phyloP scores from a whole-genome alignment of 1,284 basidiomycete genomes.

The Cerioporus squamosus region DNA sequence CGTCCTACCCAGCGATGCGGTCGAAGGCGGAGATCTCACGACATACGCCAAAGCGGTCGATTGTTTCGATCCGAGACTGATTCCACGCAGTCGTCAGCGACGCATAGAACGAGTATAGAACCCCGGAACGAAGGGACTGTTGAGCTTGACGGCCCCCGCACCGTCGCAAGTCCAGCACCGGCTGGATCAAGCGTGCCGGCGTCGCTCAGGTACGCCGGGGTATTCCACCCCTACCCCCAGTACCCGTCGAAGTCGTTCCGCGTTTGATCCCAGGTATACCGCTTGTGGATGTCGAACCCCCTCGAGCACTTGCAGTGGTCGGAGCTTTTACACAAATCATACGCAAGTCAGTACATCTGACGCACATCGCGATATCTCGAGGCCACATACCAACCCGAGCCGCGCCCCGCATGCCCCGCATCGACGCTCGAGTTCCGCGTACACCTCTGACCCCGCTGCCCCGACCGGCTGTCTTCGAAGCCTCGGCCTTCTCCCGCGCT shows the following conservation, averaged over 20 bases:
- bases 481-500: constrained; percentile 30
- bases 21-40: too few species aligned
- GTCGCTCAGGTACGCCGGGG: constrained; percentile 9
- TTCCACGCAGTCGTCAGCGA: too few species aligned
- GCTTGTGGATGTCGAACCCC: constrained; percentile 3
- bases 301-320: constrained; percentile 8
- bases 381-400: constrained; percentile 14
- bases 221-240: constrained; percentile 10
- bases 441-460: constrained; percentile 42
- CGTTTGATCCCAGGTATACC: constrained; percentile 13
- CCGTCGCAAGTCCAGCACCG: neutral
- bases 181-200: neutral
- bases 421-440: constrained; percentile 42
- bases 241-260: constrained; percentile 8
- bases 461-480: constrained; percentile 20
- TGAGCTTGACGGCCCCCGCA: neutral
- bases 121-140: too few species aligned
- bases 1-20: neutral
- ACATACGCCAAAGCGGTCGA: too few species aligned
- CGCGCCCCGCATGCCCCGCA: constrained; percentile 32
- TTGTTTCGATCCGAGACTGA: too few species aligned
- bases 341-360: neutral
- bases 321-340: constrained; percentile 1
- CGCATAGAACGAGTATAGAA: too few species aligned
- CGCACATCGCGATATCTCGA: neutral